Conservation (phyloP, 805 yeast genomes). For the Yamadazyma nakazawae region DNA sequence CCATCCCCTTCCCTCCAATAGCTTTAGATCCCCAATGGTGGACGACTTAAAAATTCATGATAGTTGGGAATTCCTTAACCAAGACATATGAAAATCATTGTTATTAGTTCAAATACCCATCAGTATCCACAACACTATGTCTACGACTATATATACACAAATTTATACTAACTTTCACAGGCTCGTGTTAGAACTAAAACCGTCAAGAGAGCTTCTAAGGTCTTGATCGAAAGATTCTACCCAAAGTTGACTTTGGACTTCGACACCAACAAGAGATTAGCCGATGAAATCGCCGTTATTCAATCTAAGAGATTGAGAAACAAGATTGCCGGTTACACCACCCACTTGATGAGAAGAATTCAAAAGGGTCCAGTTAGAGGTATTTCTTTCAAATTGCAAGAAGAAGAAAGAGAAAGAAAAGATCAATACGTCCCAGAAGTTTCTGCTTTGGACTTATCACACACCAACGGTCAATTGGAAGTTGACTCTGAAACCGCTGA, state of each 20-base stretch:
- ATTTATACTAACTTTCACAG: slow-evolving; percentile 44
- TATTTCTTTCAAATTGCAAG: slow-evolving; percentile 99
- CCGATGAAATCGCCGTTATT: slow-evolving; percentile 97
- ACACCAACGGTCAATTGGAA: slow-evolving; percentile 93
- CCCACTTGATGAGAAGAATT: slow-evolving; percentile 99
- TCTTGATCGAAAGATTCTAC: slow-evolving; percentile 98
- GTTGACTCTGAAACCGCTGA: slow-evolving; percentile 97
- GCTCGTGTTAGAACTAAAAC: slow-evolving; percentile 99
- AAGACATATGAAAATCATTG: too few relatives aligned
- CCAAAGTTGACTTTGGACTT: slow-evolving; percentile 99
- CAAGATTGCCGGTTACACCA: slow-evolving; percentile 99
- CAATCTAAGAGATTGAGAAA: slow-evolving; percentile 99
- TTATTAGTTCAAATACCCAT: too few relatives aligned
- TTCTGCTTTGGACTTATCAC: slow-evolving; percentile 97
- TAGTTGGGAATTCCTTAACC: too few relatives aligned
- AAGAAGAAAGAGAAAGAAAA: slow-evolving; percentile 99
- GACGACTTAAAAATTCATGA: too few relatives aligned
- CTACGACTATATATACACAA: background rate
- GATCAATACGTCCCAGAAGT: slow-evolving; percentile 99
- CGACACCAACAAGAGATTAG: slow-evolving; percentile 99
- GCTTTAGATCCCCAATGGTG: too few relatives aligned
- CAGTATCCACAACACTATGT: too few relatives aligned
- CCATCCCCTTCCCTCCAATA: background rate
- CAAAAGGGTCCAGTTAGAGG: slow-evolving; percentile 99
- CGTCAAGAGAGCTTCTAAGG: slow-evolving; percentile 99